Percentiles rank a stretch among this genome's conserved stretches.
Conservation (phyloP, 495 filamentous ascomycete species). For the Xylaria sp. region DNA sequence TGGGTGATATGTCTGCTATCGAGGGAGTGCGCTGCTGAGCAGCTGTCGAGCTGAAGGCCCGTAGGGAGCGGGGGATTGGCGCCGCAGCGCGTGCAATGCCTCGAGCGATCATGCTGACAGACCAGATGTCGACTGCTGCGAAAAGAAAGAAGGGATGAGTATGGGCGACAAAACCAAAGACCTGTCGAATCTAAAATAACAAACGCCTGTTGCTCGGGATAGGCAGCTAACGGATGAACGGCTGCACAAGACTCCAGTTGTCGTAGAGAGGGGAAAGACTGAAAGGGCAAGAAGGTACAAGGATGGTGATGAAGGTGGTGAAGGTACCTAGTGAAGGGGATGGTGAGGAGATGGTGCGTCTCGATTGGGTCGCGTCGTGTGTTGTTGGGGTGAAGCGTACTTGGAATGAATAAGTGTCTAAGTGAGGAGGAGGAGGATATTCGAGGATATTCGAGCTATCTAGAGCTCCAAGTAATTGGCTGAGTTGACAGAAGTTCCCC, state of each 20-base stretch:
- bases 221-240: background rate
- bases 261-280: background rate
- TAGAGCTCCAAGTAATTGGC: background rate
- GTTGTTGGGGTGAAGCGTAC: background rate
- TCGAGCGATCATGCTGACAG: conserved; percentile 44
- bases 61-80: conserved; percentile 55
- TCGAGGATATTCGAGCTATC: too few relatives aligned
- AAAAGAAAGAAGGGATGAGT: conserved; percentile 9
- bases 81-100: conserved; percentile 51
- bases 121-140: conserved; percentile 20
- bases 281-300: background rate
- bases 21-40: conserved; percentile 67
- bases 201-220: conserved; percentile 1
- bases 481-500: conserved; percentile 4
- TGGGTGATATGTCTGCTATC: conserved; percentile 78
- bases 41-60: conserved; percentile 67
- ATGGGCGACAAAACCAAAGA: conserved; percentile 9
- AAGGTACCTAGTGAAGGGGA: background rate
- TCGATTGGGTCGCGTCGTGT: background rate
- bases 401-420: background rate
- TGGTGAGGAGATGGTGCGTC: conserved; percentile 8
- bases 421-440: conserved; percentile 9
- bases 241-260: background rate
- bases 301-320: background rate
- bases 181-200: background rate